Base-by-base conservation (phyloP, 345 rosid genomes). In the Zanthoxylum bungeanum region DNA sequence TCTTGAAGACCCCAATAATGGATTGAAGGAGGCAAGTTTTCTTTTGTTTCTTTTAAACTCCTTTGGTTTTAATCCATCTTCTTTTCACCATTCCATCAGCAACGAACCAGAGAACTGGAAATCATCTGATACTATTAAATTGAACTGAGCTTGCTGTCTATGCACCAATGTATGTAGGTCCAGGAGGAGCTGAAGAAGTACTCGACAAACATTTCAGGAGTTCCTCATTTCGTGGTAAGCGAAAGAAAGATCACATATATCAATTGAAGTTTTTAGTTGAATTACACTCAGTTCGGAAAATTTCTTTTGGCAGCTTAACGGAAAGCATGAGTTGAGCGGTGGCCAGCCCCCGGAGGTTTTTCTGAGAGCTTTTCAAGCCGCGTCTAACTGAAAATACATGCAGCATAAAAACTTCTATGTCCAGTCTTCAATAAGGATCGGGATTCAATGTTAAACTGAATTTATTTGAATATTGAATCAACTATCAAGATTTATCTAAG, bases 331-430 rank as follows among this genome's bases (percentile, higher is more conserved):
- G 77, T 55, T 95, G 69, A 90, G 90, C 9, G 98, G 99, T 2
- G 98, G 90, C 0, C 97, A 90, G 73, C 89, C 93, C 9, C 82
- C 92, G 0, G 99, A 92, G 76, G 85, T 75, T 24, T 95, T 92
- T 83, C 72, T 72, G 14, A 80, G 80, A 64, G 93, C 93, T 71
- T 92, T 92, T 64, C 79, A 87, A 76, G 86, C 56, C 1, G 87
- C 81, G 21, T 79, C 79, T 47, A 81, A 76, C 34, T 84, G 64
- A 85, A 27, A 34, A 56, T 74, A 40, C 47, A 57, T 66, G 49
- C 52, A 69, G 22, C 37, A 28, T 3, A n/a, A 66, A n/a, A 11
- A 31, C 59, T 66, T 47, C 44, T 21, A 50, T 2, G 22, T 60
- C 60, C 46, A 44, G 12, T 47, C 57, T 21, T 50, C 22, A 59